A percentile compares a stretch with the other conserved stretches of the same genome.
phyloP scores from a whole-genome alignment of 257 asterid species.

The Linderniella brevidens region DNA sequence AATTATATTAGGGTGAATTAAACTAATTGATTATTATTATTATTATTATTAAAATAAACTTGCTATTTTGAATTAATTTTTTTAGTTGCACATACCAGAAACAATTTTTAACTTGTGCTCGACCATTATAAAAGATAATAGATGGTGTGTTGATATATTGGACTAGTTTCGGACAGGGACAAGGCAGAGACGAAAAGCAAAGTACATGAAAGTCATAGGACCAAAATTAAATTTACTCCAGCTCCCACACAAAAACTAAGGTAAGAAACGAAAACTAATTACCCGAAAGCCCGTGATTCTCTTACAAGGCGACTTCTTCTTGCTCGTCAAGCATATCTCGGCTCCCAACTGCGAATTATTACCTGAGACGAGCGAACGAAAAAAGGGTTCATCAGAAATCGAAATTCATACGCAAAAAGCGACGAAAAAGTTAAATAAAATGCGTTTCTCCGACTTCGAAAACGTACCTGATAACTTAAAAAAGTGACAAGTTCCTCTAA shows the following conservation, averaged over 20 bases:
- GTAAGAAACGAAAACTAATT: slow-evolving; percentile 2
- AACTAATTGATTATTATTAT: too few relatives aligned
- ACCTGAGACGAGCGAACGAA: slow-evolving; percentile 21
- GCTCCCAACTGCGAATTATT: slow-evolving; percentile 51
- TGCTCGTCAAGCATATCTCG: slow-evolving; percentile 46
- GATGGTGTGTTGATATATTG: too few relatives aligned
- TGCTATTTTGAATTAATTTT: too few relatives aligned
- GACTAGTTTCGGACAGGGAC: too few relatives aligned
- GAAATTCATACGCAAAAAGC: neutral
- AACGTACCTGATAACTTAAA: slow-evolving; percentile 49
- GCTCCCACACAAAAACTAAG: neutral
- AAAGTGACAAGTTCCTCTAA: slow-evolving; percentile 56
- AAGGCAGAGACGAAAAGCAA: too few relatives aligned
- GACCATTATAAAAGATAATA: too few relatives aligned
- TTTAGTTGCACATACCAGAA: too few relatives aligned
- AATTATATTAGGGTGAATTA: too few relatives aligned
- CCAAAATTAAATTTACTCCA: neutral
- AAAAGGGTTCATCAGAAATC: neutral
- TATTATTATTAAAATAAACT: too few relatives aligned
- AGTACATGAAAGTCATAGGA: too few relatives aligned
- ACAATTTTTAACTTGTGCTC: too few relatives aligned
- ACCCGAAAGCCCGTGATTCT: slow-evolving; percentile 91
- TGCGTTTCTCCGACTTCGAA: neutral
- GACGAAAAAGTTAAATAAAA: slow-evolving; percentile 1
- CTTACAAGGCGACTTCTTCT: slow-evolving; percentile 54